Conservation (phyloP, 2,329 filamentous ascomycete genomes). For the Pleomassaria siparia region DNA sequence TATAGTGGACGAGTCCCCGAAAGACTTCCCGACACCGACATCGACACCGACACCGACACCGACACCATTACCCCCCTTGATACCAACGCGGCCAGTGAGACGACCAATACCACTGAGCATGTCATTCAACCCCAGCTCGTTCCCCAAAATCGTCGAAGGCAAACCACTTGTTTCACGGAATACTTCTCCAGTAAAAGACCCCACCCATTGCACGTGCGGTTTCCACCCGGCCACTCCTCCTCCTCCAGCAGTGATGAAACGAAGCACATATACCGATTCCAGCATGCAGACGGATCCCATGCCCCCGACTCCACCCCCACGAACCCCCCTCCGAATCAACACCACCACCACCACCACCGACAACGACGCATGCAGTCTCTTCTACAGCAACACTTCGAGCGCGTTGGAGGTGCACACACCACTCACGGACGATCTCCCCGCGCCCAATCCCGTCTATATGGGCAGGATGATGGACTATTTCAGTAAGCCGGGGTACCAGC, state of each 20-base stretch:
- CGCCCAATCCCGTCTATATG: slow-evolving; percentile 29
- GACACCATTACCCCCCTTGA: neutral
- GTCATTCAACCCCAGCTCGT: slow-evolving; percentile 15
- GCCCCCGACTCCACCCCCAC: slow-evolving; percentile 9
- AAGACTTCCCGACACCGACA: too few relatives aligned
- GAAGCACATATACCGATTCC: slow-evolving; percentile 19
- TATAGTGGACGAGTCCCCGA: too few relatives aligned
- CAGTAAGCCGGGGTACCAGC: slow-evolving; percentile 33
- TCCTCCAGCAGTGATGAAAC: too few relatives aligned
- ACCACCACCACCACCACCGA: slow-evolving; percentile 10
- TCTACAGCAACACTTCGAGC: slow-evolving; percentile 14
- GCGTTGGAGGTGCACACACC: slow-evolving; percentile 19
- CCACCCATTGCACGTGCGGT: slow-evolving; percentile 16
- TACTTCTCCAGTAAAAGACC: neutral
- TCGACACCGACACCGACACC: slow-evolving; percentile 3
- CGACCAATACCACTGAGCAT: slow-evolving; percentile 17
- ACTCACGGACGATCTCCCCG: slow-evolving; percentile 8
- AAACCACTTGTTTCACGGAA: slow-evolving; percentile 5
- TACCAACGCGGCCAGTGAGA: slow-evolving; percentile 4
- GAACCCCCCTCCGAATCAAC: slow-evolving; percentile 15
- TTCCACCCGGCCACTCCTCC: slow-evolving; percentile 9
- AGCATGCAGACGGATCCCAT: slow-evolving; percentile 28
- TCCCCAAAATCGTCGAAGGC: slow-evolving; percentile 19
- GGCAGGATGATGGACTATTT: slow-evolving; percentile 38
- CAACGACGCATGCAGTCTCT: slow-evolving; percentile 7